Conservation (phyloP, 2,329 filamentous ascomycete species). For the Byssothecium circinans region DNA sequence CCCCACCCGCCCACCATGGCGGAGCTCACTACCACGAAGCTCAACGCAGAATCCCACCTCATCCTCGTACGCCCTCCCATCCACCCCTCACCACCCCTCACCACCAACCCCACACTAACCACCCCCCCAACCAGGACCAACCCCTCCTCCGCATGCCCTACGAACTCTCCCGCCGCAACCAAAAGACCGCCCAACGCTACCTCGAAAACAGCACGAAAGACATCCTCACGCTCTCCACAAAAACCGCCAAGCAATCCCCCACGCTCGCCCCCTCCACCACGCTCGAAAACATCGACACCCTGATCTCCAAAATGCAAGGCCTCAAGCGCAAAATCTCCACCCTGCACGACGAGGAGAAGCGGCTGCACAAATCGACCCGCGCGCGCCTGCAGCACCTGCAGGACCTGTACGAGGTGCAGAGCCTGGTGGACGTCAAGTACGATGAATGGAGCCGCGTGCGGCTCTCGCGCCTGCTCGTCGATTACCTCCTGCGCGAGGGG, state of each 20-base stretch:
- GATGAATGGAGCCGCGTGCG: conserved; percentile 83
- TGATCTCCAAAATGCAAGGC: conserved; percentile 81
- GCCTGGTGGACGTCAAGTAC: conserved; percentile 88
- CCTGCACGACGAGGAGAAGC: conserved; percentile 77
- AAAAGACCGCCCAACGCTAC: conserved; percentile 78
- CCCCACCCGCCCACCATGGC: conserved; percentile 40
- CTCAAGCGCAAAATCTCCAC: conserved; percentile 83
- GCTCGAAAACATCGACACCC: conserved; percentile 65
- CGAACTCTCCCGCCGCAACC: conserved; percentile 91
- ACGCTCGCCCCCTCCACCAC: conserved; percentile 29
- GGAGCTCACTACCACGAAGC: conserved; percentile 60
- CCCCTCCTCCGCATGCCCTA: conserved; percentile 89
- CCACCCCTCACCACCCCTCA: not conserved
- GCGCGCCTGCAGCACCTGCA: conserved; percentile 80
- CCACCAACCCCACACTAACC: conserved; percentile 2
- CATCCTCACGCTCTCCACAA: conserved; percentile 60
- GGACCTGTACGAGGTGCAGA: conserved; percentile 76
- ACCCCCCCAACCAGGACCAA: conserved; percentile 75
- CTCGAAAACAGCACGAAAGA: conserved; percentile 71
- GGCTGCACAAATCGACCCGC: conserved; percentile 72
- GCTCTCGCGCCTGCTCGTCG: conserved; percentile 83
- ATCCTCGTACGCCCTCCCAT: conserved; percentile 62
- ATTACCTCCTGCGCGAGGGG: conserved; percentile 84
- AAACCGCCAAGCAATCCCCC: conserved; percentile 62
- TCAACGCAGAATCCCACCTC: conserved; percentile 75